These are phyloP conservation scores for Trichosporon sp. DNA, from an alignment of 1,284 basidiomycete genomes.

Conservation along the genomic window DNA sequence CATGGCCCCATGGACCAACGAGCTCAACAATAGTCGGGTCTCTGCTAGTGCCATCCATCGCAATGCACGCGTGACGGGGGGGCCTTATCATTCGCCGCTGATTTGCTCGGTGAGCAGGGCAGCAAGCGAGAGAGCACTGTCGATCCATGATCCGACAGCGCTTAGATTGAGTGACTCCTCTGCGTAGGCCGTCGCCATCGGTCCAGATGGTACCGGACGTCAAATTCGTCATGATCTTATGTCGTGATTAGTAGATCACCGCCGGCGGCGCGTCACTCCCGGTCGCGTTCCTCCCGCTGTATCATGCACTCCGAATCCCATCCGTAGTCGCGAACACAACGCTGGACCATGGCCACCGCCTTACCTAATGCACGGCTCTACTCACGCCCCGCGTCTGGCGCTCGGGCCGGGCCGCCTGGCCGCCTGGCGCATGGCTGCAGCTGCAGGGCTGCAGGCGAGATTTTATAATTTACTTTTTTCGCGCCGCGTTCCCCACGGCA, in stretches of 20 bases:
- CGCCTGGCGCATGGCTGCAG: too few relatives aligned
- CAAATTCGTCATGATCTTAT: not conserved
- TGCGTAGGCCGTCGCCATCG: not conserved
- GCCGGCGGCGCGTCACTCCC: not conserved
- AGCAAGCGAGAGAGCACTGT: not conserved
- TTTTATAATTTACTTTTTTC: slow-evolving; percentile 1
- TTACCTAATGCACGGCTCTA: not conserved
- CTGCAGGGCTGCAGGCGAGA: not conserved
- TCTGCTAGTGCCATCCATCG: not conserved
- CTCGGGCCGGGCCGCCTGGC: not conserved
- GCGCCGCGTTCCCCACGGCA: not conserved
- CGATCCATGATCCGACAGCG: not conserved
- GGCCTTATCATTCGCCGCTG: not conserved
- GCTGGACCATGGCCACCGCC: not conserved
- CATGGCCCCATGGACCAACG: not conserved
- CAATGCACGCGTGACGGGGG: not conserved
- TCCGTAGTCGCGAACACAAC: not conserved
- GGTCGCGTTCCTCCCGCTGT: not conserved
- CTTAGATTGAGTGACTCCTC: not conserved
- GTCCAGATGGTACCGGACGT: not conserved
- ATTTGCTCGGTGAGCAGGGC: not conserved
- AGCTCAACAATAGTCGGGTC: not conserved
- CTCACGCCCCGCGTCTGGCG: not conserved
- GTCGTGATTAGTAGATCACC: not conserved
- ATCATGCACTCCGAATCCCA: not conserved